Evolutionary conservation across 2,329 filamentous ascomycete genomes (phyloP).

Genomic region (Botryotinia narcissicola): DNA sequence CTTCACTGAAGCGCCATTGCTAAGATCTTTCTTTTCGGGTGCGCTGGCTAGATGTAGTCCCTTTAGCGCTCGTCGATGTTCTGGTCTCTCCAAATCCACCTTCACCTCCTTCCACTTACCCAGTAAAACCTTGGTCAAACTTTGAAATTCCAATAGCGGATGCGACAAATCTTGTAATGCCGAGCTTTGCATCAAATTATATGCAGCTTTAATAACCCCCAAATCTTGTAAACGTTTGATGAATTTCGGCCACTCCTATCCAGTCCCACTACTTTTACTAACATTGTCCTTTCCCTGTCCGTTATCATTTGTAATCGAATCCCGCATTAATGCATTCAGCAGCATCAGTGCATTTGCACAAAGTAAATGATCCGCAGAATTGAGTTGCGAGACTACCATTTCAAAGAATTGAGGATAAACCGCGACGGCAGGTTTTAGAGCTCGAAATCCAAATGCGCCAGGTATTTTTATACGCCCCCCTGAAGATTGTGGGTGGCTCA

Average conservation of each 20-base stretch:
- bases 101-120: conserved; percentile 83
- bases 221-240: conserved; percentile 92
- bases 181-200: conserved; percentile 90
- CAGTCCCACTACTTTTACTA: conserved; percentile 40
- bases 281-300: conserved; percentile 32
- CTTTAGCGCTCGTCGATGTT: conserved; percentile 77
- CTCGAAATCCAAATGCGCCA: conserved; percentile 80
- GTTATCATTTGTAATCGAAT: conserved; percentile 75
- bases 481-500: conserved; percentile 72
- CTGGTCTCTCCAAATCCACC: conserved; percentile 81
- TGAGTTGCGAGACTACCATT: conserved; percentile 85
- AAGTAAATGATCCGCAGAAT: conserved; percentile 90
- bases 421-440: conserved; percentile 86
- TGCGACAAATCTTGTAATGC: conserved; percentile 87
- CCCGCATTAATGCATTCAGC: conserved; percentile 91
- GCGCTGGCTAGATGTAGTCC: conserved; percentile 80
- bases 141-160: conserved; percentile 89
- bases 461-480: conserved; percentile 47
- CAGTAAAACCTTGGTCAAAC: conserved; percentile 81
- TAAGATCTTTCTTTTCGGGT: conserved; percentile 54
- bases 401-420: conserved; percentile 93
- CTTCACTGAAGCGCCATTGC: conserved; percentile 33
- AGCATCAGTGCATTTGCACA: conserved; percentile 94
- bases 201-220: conserved; percentile 88
- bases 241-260: conserved; percentile 89